phyloP scores from a whole-genome alignment of 106 monocot genomes.

The Apostasia shenzhenica region DNA sequence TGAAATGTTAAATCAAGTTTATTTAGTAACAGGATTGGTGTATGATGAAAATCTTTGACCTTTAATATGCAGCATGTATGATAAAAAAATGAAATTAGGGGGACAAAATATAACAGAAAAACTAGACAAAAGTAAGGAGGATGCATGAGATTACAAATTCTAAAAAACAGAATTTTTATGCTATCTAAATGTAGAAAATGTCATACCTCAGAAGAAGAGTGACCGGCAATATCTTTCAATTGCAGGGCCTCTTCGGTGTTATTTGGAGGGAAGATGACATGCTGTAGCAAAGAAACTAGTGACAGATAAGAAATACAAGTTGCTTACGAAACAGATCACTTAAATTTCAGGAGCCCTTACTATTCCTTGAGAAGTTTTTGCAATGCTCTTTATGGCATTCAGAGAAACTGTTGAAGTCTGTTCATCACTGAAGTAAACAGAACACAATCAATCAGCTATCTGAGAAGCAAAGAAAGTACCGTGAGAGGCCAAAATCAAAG shows the following conservation, averaged over 20 bases:
- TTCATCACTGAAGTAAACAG: conserved; percentile 47
- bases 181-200: not conserved
- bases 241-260: conserved; percentile 26
- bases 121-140: not conserved
- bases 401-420: conserved; percentile 48
- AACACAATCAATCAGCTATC: not conserved
- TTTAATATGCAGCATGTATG: too few species aligned
- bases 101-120: not conserved
- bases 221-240: conserved; percentile 47
- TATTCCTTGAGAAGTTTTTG: conserved; percentile 58
- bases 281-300: conserved; percentile 24
- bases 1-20: conserved; percentile 19
- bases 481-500: not conserved
- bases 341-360: conserved; percentile 31
- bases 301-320: conserved; percentile 4
- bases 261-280: conserved; percentile 45
- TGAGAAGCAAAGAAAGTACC: not conserved
- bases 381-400: conserved; percentile 66
- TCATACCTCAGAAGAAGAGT: conserved; percentile 64
- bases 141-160: not conserved
- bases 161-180: not conserved
- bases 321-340: conserved; percentile 2
- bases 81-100: not conserved
- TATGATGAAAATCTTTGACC: not conserved
- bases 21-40: conserved; percentile 11